These are phyloP conservation scores for Rhizophagus prolifer DNA, from an alignment of 192 early-diverging fungal genomes.

Conservation along the genomic window DNA sequence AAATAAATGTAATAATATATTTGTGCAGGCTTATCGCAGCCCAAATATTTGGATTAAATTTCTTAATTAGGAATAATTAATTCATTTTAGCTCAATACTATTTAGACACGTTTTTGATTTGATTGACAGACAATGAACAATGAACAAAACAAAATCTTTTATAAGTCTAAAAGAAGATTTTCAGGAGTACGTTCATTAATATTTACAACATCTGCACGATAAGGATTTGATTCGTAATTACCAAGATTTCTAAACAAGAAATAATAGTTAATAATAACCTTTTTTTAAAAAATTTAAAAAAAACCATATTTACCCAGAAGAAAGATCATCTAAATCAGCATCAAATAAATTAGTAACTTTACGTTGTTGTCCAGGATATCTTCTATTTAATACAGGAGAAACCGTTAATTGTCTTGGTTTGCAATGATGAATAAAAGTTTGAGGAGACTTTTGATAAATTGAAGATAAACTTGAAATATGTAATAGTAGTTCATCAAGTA, in stretches of 20 bases:
- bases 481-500: slow-evolving; percentile 86
- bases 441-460: slow-evolving; percentile 90
- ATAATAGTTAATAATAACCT: background rate
- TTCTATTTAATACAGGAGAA: slow-evolving; percentile 47
- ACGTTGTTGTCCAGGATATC: background rate
- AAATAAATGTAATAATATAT: no score
- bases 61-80: no score
- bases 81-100: no score
- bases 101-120: no score
- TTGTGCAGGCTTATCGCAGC: no score
- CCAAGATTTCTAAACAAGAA: background rate
- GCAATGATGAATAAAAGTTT: slow-evolving; percentile 75
- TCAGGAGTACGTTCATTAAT: background rate
- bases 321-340: background rate
- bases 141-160: background rate
- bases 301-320: background rate
- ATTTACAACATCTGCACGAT: slow-evolving; percentile 7
- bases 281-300: background rate
- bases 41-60: no score
- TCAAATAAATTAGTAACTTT: background rate
- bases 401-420: slow-evolving; percentile 51
- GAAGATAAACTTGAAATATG: slow-evolving; percentile 86
- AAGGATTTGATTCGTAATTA: slow-evolving; percentile 7
- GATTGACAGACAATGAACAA: no score
- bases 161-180: slow-evolving; percentile 10